These are phyloP conservation scores for Anaeramoeba flamelloides DNA, from an alignment of 78 protist genomes.

Conservation along the genomic window DNA sequence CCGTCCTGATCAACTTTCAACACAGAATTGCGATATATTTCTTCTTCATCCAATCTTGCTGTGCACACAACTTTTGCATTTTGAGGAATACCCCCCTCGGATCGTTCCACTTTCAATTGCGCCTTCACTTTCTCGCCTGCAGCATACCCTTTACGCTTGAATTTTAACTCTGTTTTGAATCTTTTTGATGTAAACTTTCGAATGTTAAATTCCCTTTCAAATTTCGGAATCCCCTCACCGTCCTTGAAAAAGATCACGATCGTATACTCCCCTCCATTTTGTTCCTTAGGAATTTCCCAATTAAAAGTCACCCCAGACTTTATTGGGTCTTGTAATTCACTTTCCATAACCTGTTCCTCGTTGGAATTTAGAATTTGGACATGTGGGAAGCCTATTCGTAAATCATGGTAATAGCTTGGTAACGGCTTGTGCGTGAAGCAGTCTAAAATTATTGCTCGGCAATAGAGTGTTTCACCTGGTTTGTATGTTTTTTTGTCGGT, in stretches of 20 bases:
- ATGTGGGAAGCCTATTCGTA: background rate
- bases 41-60: background rate
- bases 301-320: background rate
- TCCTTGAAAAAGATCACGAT: background rate
- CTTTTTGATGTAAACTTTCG: background rate
- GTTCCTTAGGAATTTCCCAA: background rate
- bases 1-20: background rate
- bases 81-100: background rate
- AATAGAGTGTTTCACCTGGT: background rate
- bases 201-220: background rate
- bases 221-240: background rate
- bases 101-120: background rate
- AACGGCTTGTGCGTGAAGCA: background rate
- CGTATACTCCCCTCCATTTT: background rate
- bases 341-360: background rate
- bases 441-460: background rate
- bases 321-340: background rate
- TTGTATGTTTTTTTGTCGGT: background rate
- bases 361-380: background rate
- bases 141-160: background rate
- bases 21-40: background rate
- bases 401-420: background rate
- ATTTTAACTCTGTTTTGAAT: background rate
- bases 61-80: background rate
- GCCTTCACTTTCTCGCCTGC: background rate